Evolutionary conservation across 208 protist genomes (phyloP).

Genomic region (Crithidia expoeki): DNA sequence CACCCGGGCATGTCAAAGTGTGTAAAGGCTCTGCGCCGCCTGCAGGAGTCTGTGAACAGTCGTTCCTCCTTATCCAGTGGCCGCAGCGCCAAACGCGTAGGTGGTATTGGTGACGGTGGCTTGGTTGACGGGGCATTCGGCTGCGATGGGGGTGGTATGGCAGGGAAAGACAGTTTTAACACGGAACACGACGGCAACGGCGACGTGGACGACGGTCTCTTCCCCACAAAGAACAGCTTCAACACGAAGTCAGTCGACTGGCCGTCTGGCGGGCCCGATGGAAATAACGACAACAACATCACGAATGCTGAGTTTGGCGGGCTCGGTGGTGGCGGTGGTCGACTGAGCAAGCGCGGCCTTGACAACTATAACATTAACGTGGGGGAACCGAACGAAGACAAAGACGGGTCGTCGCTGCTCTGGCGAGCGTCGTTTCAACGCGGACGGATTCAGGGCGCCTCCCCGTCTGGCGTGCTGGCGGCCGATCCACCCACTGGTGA

Average conservation of each 20-base stretch:
- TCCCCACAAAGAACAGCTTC: constrained; percentile 20
- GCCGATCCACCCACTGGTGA: not conserved
- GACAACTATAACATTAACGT: constrained; percentile 16
- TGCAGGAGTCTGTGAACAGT: constrained; percentile 35
- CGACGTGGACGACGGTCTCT: constrained; percentile 17
- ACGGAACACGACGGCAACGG: constrained; percentile 3
- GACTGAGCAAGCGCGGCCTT: constrained; percentile 28
- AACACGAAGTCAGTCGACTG: constrained; percentile 2
- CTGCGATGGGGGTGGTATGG: not conserved
- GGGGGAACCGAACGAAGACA: constrained; percentile 12
- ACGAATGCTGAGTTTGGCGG: not conserved
- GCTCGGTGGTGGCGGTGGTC: not conserved
- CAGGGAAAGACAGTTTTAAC: not conserved
- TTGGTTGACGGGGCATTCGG: not conserved
- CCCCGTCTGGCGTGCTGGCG: constrained; percentile 9
- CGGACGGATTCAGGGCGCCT: constrained; percentile 17
- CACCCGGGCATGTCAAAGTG: constrained; percentile 50
- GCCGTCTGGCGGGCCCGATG: not conserved
- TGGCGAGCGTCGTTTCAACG: constrained; percentile 3
- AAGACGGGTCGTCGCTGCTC: constrained; percentile 5
- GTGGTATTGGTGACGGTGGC: not conserved
- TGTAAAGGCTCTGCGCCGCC: constrained; percentile 36
- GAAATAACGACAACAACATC: not conserved
- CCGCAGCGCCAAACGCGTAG: not conserved
- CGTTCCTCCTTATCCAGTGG: not conserved